Conservation (phyloP, 192 early-diverging fungal genomes). For the Cladochytrium replicatum region DNA sequence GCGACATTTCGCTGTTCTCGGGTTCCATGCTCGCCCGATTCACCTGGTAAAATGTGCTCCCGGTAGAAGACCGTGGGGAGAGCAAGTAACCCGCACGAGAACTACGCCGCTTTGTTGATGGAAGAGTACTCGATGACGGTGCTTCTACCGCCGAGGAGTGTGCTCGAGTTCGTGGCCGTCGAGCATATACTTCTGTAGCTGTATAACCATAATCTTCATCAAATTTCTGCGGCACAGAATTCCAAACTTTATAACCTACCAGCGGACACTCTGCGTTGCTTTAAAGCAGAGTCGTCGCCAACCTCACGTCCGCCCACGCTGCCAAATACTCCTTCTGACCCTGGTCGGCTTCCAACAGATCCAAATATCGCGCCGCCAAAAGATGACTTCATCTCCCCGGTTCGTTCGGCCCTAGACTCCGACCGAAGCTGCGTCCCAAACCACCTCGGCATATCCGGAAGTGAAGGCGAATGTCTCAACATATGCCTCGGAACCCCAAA, state of each 20-base stretch:
- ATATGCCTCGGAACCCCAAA: slow-evolving; percentile 29
- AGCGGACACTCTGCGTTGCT: neutral
- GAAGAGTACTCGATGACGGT: neutral
- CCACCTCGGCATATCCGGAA: slow-evolving; percentile 35
- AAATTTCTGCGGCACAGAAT: too few species aligned
- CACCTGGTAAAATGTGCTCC: neutral
- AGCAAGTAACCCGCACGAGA: neutral
- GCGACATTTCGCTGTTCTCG: slow-evolving; percentile 5
- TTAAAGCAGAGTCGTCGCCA: slow-evolving; percentile 3
- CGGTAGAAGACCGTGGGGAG: slow-evolving; percentile 1
- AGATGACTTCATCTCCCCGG: neutral
- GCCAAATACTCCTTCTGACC: neutral
- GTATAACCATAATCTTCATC: too few species aligned
- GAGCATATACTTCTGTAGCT: too few species aligned
- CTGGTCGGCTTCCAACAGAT: neutral
- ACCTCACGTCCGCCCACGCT: neutral
- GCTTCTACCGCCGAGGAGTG: too few species aligned
- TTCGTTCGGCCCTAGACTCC: neutral
- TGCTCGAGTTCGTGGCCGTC: too few species aligned
- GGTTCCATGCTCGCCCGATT: neutral
- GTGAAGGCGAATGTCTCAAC: slow-evolving; percentile 20
- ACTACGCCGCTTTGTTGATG: neutral
- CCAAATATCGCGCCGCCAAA: slow-evolving; percentile 1
- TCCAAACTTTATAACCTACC: too few species aligned
- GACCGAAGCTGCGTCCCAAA: neutral